phyloP scores from a whole-genome alignment of 768 basidiomycete species.

The Russula olivacea region DNA sequence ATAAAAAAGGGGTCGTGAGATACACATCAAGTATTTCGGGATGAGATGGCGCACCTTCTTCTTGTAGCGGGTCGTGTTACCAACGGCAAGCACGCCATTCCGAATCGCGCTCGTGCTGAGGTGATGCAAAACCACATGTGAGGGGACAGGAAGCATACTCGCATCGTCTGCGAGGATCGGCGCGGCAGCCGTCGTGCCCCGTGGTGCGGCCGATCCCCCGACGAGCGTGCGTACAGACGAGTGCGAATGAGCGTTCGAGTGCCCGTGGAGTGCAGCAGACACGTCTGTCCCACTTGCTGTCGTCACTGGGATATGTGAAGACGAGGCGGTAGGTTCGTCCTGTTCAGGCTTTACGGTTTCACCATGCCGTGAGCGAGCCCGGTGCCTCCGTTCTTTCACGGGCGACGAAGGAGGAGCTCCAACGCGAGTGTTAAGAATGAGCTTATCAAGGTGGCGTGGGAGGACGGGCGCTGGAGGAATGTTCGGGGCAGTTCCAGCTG shows the following conservation, averaged over 20 bases:
- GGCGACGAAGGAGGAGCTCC: constrained; percentile 26
- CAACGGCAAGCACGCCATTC: constrained; percentile 90
- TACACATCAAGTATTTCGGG: not conserved
- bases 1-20: not conserved
- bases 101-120: constrained; percentile 91
- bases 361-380: constrained; percentile 24
- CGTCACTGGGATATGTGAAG: constrained; percentile 29
- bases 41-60: constrained; percentile 63
- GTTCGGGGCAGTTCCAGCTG: constrained; percentile 53
- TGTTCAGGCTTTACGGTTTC: constrained; percentile 19
- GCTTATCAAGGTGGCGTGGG: constrained; percentile 88
- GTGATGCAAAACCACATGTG: constrained; percentile 91
- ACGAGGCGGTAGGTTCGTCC: constrained; percentile 22
- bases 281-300: constrained; percentile 33
- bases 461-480: constrained; percentile 85
- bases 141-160: constrained; percentile 86
- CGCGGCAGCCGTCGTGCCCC: constrained; percentile 22
- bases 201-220: constrained; percentile 9
- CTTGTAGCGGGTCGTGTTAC: constrained; percentile 84
- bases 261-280: constrained; percentile 21
- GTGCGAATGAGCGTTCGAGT: constrained; percentile 7
- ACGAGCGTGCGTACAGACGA: constrained; percentile 26
- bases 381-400: constrained; percentile 17
- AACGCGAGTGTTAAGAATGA: constrained; percentile 68
- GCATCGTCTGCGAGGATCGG: constrained; percentile 72